Percentiles rank a stretch among this genome's conserved stretches.
Evolutionary conservation across 106 monocot genomes (phyloP).

Genomic region (Apostasia ramifera): DNA sequence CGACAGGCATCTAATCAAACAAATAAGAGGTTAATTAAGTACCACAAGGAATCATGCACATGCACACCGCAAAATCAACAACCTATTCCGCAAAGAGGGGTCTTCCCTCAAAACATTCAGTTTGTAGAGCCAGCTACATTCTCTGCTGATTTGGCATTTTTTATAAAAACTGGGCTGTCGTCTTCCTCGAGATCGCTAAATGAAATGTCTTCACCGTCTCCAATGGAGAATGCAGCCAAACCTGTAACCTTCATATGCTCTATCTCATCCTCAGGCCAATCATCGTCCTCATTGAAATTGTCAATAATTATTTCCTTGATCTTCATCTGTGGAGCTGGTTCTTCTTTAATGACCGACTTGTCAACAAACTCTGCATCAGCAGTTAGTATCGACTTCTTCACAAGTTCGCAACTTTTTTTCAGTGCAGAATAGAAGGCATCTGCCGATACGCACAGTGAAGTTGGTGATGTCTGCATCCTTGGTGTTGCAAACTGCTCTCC

Average conservation of each 20-base stretch:
- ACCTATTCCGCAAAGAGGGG: too few species aligned
- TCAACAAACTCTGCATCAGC: conserved; percentile 17
- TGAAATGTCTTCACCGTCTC: conserved; percentile 41
- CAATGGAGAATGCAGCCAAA: conserved; percentile 7
- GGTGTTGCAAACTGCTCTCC: background rate
- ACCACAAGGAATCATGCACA: too few species aligned
- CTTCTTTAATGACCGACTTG: conserved; percentile 32
- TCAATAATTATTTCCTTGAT: conserved; percentile 5
- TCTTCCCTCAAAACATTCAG: too few species aligned
- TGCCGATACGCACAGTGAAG: background rate
- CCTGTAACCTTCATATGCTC: conserved; percentile 9
- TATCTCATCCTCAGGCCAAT: conserved; percentile 47
- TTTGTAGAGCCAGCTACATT: background rate
- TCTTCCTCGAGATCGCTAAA: conserved; percentile 59
- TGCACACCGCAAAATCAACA: too few species aligned
- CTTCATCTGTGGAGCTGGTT: background rate
- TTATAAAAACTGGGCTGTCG: conserved; percentile 11
- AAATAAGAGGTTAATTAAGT: too few species aligned
- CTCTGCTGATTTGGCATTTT: background rate
- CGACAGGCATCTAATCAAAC: too few species aligned
- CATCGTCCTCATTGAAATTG: conserved; percentile 31
- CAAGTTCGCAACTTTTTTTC: too few species aligned
- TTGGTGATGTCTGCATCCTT: conserved; percentile 2
- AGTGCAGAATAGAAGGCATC: background rate
- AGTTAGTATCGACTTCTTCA: conserved; percentile 16